phyloP scores from a whole-genome alignment of 129 eudicot species.

The Apium graveolens region DNA sequence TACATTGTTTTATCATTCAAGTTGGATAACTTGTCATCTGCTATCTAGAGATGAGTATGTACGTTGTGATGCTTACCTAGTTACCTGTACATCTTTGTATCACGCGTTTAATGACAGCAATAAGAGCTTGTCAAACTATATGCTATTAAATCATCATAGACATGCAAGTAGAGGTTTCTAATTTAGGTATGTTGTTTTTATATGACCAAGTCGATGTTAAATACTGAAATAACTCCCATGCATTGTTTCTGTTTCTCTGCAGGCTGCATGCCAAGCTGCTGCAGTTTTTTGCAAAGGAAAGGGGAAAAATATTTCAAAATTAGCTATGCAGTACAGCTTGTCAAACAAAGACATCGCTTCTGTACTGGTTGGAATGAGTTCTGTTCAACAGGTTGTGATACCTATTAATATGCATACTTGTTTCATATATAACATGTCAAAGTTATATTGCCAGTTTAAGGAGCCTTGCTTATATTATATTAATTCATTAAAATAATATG shows the following conservation, averaged over 20 bases:
- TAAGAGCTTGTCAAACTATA: neutral
- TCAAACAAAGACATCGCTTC: constrained; percentile 66
- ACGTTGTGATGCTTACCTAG: neutral
- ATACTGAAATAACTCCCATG: constrained; percentile 2
- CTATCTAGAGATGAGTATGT: neutral
- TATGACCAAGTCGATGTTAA: neutral
- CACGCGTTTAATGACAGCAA: neutral
- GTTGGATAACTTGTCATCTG: neutral
- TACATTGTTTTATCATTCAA: neutral
- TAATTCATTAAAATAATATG: neutral
- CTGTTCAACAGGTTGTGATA: constrained; percentile 59
- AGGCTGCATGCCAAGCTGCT: constrained; percentile 79
- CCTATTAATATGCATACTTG: neutral
- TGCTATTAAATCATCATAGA: neutral
- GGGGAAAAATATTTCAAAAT: constrained; percentile 68
- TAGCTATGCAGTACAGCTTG: constrained; percentile 90
- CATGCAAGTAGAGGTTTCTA: constrained; percentile 2
- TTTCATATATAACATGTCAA: neutral
- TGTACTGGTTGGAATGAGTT: constrained; percentile 86
- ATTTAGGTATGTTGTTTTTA: neutral
- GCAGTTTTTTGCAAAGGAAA: constrained; percentile 66
- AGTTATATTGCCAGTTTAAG: neutral
- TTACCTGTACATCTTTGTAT: neutral
- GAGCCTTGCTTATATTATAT: neutral
- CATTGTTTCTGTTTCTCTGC: constrained; percentile 11